Base-by-base conservation (phyloP, 768 basidiomycete genomes). In the Suillus discolor region DNA sequence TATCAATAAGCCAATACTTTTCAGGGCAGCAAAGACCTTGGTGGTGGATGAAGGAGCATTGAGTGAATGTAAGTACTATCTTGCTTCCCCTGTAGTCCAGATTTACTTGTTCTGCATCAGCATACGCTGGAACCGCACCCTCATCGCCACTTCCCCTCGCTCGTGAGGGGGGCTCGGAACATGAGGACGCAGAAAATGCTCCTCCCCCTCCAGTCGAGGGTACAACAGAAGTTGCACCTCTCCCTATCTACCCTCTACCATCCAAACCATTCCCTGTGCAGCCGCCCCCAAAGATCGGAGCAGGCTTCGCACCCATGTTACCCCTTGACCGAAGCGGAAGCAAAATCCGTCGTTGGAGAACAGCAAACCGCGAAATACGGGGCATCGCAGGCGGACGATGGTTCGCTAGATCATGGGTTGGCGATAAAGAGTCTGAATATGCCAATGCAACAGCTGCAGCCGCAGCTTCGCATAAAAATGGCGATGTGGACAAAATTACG, bases 201-300 rank as follows among this genome's bases (percentile, higher is more conserved):
- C 73, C 67, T 28, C 78, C 77, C 9, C 76, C 81, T 47, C 74
- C 45, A 36, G 64, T 70, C 11, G 67, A 78, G 69, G 74, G 68
- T 65, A 73, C 76, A 20, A 75, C 82, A 62, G 85, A 90, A 61
- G 84, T 79, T 62, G 79, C 84, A 23, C 85, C 91, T 1, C 81
- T 90, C 3, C 92, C 92, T 4, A 77, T 88, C 36, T 94, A 93
- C 68, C 90, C 92, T 1, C 83, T 93, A 28, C 92, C 92, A 15
- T 84, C 87, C n/a, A 92, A 90, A 75, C 91, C 92, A 0, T 93
- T 93, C 78, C 88, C 90, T 0, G 92, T 94, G 15, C 91, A 92
- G 70, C 88, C 87, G 38, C 88, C 91, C 2, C 86, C 85, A 0
- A 93, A 93, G 79, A 88, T 93, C n/a, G 79, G 81, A 20, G 84